phyloP scores from a whole-genome alignment of 2,329 filamentous ascomycete species.

The Hypoxylon sp. region DNA sequence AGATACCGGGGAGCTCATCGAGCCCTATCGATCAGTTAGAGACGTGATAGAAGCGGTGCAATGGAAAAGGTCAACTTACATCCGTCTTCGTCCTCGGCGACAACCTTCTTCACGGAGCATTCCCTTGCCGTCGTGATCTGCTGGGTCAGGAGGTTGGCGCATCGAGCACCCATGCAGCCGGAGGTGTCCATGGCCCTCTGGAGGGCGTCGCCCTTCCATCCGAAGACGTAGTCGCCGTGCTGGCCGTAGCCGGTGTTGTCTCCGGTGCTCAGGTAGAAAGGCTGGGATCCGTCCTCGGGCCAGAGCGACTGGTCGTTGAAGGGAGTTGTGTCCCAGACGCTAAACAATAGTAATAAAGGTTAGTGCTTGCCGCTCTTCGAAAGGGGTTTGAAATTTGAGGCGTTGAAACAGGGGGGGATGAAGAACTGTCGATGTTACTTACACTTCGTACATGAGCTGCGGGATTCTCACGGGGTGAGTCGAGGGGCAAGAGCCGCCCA shows the following conservation, averaged over 20 bases:
- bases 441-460: conserved; percentile 62
- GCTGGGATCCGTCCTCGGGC: conserved; percentile 56
- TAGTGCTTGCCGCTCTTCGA: not conserved
- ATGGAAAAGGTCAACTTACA: conserved; percentile 50
- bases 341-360: not conserved
- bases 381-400: too few relatives aligned
- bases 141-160: conserved; percentile 53
- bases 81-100: conserved; percentile 53
- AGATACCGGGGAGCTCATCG: conserved; percentile 46
- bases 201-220: conserved; percentile 47
- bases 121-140: conserved; percentile 49
- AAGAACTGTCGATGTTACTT: not conserved
- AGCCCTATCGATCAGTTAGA: conserved; percentile 44
- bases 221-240: conserved; percentile 58
- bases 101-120: conserved; percentile 51
- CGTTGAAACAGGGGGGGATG: not conserved
- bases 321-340: conserved; percentile 48
- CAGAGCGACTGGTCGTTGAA: conserved; percentile 56
- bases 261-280: conserved; percentile 54
- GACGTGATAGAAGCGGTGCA: not conserved
- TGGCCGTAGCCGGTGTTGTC: conserved; percentile 58
- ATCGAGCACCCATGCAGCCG: conserved; percentile 58
- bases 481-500: conserved; percentile 53
- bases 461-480: conserved; percentile 58
- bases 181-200: conserved; percentile 55